These are phyloP conservation scores for button mushroom (Agaricus bisporus) DNA, from an alignment of 768 basidiomycete genomes.

Conservation along the genomic window DNA sequence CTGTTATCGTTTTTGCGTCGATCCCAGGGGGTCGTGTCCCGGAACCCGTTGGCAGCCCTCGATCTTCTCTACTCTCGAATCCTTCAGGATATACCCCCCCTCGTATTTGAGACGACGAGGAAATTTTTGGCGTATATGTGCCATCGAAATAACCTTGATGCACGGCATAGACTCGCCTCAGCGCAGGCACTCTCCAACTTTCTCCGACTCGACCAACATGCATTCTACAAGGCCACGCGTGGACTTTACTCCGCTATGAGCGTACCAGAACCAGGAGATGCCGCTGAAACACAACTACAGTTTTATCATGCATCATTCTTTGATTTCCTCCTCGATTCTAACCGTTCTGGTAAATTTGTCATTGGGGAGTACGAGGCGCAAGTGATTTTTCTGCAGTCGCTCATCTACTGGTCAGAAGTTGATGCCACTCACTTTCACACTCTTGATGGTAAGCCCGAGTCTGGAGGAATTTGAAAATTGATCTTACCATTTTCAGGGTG, in stretches of 20 bases:
- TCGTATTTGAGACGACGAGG: background rate
- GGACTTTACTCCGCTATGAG: background rate
- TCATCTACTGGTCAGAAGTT: background rate
- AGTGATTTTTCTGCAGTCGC: background rate
- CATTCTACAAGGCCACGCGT: background rate
- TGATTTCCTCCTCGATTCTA: background rate
- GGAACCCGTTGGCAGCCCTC: background rate
- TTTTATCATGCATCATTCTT: slow-evolving; percentile 3
- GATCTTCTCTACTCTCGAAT: slow-evolving; percentile 2
- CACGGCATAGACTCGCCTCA: background rate
- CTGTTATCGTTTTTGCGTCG: too few species aligned
- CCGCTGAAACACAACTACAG: background rate
- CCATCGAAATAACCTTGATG: too few species aligned
- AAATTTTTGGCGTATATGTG: background rate
- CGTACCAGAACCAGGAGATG: background rate
- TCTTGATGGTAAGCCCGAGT: background rate
- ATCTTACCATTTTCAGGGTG: background rate
- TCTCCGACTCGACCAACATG: background rate
- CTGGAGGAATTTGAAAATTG: too few species aligned
- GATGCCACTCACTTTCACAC: background rate
- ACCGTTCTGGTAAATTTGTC: background rate
- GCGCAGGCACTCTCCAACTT: background rate
- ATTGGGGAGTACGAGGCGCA: background rate
- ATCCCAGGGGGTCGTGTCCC: background rate
- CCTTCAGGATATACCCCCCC: background rate